phyloP scores from a whole-genome alignment of 805 yeast genomes.

The Metschnikowia santaceciliae region DNA sequence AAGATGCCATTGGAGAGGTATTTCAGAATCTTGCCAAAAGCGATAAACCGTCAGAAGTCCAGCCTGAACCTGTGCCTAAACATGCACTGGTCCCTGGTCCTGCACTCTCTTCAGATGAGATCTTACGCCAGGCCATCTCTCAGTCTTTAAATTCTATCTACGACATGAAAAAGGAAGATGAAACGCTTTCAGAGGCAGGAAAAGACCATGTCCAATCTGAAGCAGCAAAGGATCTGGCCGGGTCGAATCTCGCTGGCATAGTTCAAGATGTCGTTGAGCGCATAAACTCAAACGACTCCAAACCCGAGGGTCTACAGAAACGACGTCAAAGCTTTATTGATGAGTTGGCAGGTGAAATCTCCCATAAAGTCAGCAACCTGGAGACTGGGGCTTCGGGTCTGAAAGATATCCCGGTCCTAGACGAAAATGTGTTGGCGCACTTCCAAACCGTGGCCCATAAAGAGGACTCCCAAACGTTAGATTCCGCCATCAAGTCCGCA shows the following conservation, averaged over 20 bases:
- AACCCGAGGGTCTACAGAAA: conserved; percentile 16
- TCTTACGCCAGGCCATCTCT: background rate
- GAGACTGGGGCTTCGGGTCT: conserved; percentile 2
- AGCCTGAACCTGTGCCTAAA: background rate
- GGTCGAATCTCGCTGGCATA: conserved; percentile 15
- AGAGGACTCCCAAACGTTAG: conserved; percentile 14
- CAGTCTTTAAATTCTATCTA: background rate
- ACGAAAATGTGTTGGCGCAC: conserved; percentile 34
- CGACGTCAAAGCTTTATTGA: conserved; percentile 1
- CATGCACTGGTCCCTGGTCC: background rate
- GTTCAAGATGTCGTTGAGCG: conserved; percentile 27
- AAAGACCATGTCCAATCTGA: background rate
- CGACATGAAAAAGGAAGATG: conserved; percentile 13
- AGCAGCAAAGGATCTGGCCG: background rate
- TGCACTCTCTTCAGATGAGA: background rate
- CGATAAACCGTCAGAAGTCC: background rate
- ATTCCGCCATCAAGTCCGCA: conserved; percentile 11
- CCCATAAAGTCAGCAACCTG: background rate
- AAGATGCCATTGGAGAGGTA: conserved; percentile 11
- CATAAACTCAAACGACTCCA: conserved; percentile 11
- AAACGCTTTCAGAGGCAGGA: background rate
- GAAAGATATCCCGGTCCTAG: conserved; percentile 29
- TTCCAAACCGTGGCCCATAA: conserved; percentile 32
- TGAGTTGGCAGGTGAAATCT: background rate
- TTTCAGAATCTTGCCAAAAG: conserved; percentile 2